A percentile compares a stretch with the other conserved stretches of the same genome.
Evolutionary conservation across 208 protist genomes (phyloP).

Genomic region (Tetramitus jugosus): DNA sequence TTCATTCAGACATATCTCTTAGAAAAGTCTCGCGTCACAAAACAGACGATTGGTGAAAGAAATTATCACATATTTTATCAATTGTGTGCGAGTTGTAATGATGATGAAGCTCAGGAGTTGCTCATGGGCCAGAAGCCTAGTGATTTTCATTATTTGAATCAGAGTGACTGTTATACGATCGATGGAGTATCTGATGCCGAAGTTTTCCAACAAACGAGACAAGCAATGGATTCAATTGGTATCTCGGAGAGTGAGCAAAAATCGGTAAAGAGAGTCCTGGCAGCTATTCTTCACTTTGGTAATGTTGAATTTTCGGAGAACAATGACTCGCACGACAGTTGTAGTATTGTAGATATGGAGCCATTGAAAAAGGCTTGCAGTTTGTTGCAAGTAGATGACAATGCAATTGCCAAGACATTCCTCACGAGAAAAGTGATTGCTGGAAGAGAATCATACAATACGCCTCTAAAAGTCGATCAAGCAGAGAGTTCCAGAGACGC

Average conservation of each 20-base stretch:
- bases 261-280: conserved; percentile 73
- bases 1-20: conserved; percentile 41
- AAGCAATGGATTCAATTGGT: conserved; percentile 60
- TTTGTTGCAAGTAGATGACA: conserved; percentile 44
- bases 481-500: conserved; percentile 51
- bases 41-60: conserved; percentile 51
- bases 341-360: background rate
- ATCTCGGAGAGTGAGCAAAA: conserved; percentile 47
- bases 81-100: conserved; percentile 46
- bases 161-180: conserved; percentile 64
- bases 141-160: conserved; percentile 72
- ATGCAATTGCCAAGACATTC: conserved; percentile 37
- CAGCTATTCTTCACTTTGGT: conserved; percentile 76
- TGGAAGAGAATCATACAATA: conserved; percentile 43
- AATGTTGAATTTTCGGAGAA: conserved; percentile 63
- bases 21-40: conserved; percentile 64
- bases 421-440: conserved; percentile 44
- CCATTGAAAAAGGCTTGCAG: conserved; percentile 31
- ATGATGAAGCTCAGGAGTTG: conserved; percentile 19
- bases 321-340: conserved; percentile 37
- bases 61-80: conserved; percentile 73
- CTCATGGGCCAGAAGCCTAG: conserved; percentile 45
- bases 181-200: conserved; percentile 57
- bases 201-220: conserved; percentile 60
- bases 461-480: conserved; percentile 43